Evolutionary conservation across 768 basidiomycete species (phyloP), one percentile per base, ranked within the genome.

Genomic region (Suillus lakei): DNA sequence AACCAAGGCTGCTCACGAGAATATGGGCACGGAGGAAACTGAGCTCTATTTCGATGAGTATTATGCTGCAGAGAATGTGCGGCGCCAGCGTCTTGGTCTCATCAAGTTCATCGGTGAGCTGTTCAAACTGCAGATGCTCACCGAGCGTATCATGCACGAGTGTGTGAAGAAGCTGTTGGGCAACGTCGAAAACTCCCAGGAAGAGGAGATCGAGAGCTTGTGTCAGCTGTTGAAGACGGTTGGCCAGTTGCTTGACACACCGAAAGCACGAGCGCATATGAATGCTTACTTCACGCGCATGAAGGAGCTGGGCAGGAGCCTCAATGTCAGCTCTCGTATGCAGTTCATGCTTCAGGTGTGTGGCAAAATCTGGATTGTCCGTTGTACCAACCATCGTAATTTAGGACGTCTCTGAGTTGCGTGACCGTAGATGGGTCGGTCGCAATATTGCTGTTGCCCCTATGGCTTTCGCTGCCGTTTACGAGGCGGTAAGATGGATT

Each of bases 51-150:
- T 93, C 15, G 96, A 98, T 1, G 97, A 98, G 79, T 98, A 98
- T 81, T 96, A 97, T 72, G 90, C 91, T 44, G 95, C 95, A 18
- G 92, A 96, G 78, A 98, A 98, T 83, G 97, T 96, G 53, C 98
- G 97, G 83, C 93, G 96, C 66, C 93, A 93, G 69, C 96, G 97
- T 78, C 90, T 98, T 18, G 96, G 98, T 83, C 86, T 99, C 68
- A 95, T 98, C 83, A 94, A 93, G 79, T 97, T 99, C 82, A 98
- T 99, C 69, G 96, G 97, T 68, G 97, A 99, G 81, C 83, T 99
- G 63, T 99, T 95, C 90, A 98, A 98, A 82, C 83, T 99, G 28
- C 92, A 94, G 80, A 98, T 98, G 96, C 83, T 99, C 63, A 96
- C 95, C 55, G 95, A 95, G 81, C 90, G 94, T 70, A 98, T 98